phyloP scores from a whole-genome alignment of 1,284 basidiomycete genomes.

The Crocinoboletus sp. region DNA sequence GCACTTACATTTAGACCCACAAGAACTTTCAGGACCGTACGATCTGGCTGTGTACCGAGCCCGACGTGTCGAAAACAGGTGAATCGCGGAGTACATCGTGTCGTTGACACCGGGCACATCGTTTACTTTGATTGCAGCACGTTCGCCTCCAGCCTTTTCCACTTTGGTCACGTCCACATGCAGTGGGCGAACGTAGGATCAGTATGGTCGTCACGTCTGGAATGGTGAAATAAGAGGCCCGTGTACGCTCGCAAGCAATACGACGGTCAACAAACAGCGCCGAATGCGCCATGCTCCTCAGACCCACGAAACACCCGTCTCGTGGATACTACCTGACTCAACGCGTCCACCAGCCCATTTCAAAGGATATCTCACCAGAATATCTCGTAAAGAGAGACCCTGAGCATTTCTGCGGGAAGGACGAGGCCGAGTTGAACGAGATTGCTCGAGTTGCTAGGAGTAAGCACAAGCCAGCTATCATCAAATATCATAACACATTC shows the following conservation, averaged over 20 bases:
- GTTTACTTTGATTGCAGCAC: constrained; percentile 71
- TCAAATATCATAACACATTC: too few species aligned
- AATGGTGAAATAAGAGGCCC: constrained; percentile 75
- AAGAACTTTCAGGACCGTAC: constrained; percentile 74
- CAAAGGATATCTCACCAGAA: constrained; percentile 40
- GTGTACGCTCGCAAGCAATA: constrained; percentile 57
- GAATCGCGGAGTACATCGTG: constrained; percentile 67
- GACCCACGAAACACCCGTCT: constrained; percentile 59
- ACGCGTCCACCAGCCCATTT: constrained; percentile 52
- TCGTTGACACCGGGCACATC: constrained; percentile 61
- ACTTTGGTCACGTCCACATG: constrained; percentile 55
- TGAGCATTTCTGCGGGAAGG: constrained; percentile 56
- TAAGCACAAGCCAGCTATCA: too few species aligned
- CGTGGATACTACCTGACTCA: constrained; percentile 46
- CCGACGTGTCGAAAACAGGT: constrained; percentile 61
- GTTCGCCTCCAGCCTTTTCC: constrained; percentile 69
- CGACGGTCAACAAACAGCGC: constrained; percentile 61
- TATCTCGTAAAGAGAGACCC: constrained; percentile 63
- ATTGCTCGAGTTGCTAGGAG: constrained; percentile 61
- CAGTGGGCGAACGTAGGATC: constrained; percentile 62
- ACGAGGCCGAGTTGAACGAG: constrained; percentile 50
- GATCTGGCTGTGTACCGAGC: constrained; percentile 63
- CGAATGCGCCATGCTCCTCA: too few species aligned
- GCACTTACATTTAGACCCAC: constrained; percentile 62
- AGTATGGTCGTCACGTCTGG: constrained; percentile 63